Base-by-base conservation (phyloP, 2,329 filamentous ascomycete genomes). In the Rhynchosporium agropyri region DNA sequence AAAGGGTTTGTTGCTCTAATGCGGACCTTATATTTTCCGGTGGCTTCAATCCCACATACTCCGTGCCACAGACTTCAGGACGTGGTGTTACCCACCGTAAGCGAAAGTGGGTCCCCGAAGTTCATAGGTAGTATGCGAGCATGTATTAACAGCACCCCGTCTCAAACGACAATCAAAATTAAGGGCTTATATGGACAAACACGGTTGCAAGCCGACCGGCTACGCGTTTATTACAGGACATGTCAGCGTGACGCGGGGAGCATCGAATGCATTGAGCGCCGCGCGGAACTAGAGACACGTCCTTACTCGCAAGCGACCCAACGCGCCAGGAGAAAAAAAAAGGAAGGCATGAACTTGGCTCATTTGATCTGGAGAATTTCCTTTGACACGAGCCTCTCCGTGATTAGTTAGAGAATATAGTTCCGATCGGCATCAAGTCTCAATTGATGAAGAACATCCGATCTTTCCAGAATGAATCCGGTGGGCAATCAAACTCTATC, bases 281-380 rank as follows among this genome's bases (percentile, higher is more conserved):
- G 38, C 57, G 57, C 45, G 49, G 59, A 61, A 59, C 49, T 20
- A 20, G 42, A 51, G 53, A 26, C 20, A 40, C 38, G 48, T 49
- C 29, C 29, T 40, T 58, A 12, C 36, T 56, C 53, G 53, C 33
- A 42, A 20, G 20, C 20, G 55, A 26, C 10, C 4, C 28, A 28
- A 33, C 36, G 33, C 51, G 20, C 38, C 38, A 38, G 42, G 40
- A 49, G 29, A 33, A 45, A 45, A 20, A 20, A 55, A 15, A 33
- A 53, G 33, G 63, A 67, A 68, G 64, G 67, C 68, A 69, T 68
- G 63, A 67, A 63, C 9, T 61, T 54, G 46, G 55, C 65, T 72
- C 69, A 69, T 69, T 70, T 69, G 60, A 64, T 54, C 49, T 67
- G 69, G 70, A 71, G 66, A 71, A 70, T 66, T 67, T 66, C 62